A percentile compares a stretch with the other conserved stretches of the same genome.
Conservation (phyloP, 2,329 filamentous ascomycete species). For the Botrytis aclada region DNA sequence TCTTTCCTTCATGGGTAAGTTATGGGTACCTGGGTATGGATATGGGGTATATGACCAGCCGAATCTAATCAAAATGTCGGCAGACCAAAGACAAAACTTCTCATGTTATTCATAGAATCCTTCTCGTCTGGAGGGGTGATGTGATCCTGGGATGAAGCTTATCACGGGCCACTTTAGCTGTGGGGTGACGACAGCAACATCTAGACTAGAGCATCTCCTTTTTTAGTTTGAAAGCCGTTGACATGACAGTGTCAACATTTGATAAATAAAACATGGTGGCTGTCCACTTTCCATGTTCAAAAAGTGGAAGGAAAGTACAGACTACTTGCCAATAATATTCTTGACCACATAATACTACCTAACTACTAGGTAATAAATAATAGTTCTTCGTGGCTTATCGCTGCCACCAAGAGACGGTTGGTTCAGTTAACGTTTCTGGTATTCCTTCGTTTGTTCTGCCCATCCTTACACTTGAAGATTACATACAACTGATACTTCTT, state of each 20-base stretch:
- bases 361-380: neutral
- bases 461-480: neutral
- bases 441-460: neutral
- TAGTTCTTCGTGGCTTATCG: neutral
- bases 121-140: neutral
- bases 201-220: neutral
- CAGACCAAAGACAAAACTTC: neutral
- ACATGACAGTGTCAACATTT: neutral
- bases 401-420: neutral
- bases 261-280: too few species aligned
- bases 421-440: neutral
- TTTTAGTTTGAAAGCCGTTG: neutral
- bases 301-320: neutral
- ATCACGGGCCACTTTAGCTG: slow-evolving; percentile 5
- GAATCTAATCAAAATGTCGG: neutral
- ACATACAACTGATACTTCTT: neutral
- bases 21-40: too few species aligned
- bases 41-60: neutral
- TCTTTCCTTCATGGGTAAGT: neutral
- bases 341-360: neutral
- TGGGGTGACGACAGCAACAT: neutral
- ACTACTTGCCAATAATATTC: neutral
- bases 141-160: neutral
- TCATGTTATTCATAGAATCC: neutral
- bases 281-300: neutral